phyloP scores from a whole-genome alignment of 352 stramenopile species.

The Globisporangium orthogonon region DNA sequence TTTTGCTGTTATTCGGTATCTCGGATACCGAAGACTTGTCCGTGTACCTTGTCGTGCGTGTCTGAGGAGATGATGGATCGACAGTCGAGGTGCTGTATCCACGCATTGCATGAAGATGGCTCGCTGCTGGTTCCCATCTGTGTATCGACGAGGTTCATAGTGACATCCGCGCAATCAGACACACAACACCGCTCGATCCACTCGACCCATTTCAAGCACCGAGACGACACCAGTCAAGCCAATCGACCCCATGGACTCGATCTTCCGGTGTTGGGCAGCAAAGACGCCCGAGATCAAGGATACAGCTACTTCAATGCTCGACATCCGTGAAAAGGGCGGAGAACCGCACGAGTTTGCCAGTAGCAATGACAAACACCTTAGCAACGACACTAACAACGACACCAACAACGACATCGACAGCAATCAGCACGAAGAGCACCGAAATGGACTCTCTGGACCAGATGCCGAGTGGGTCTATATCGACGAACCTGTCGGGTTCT shows the following conservation, averaged over 20 bases:
- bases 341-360: background rate
- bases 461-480: conserved; percentile 53
- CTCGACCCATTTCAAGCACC: background rate
- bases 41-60: too few species aligned
- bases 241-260: background rate
- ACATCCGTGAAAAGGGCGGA: background rate
- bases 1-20: background rate
- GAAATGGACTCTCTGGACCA: background rate
- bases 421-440: conserved; percentile 1
- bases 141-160: background rate
- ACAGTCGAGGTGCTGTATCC: too few species aligned
- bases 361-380: background rate
- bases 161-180: background rate
- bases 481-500: conserved; percentile 45
- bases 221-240: background rate
- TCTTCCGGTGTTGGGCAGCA: background rate
- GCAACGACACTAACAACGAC: conserved; percentile 12
- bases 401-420: conserved; percentile 11
- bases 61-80: too few species aligned
- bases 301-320: conserved; percentile 4
- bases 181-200: background rate
- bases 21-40: too few species aligned
- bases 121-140: too few species aligned
- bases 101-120: background rate
- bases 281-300: background rate